Percentiles rank a stretch among this genome's conserved stretches.
These are phyloP conservation scores for Bipolaris bicolor DNA, from an alignment of 2,329 filamentous ascomycete species.

Conservation along the genomic window DNA sequence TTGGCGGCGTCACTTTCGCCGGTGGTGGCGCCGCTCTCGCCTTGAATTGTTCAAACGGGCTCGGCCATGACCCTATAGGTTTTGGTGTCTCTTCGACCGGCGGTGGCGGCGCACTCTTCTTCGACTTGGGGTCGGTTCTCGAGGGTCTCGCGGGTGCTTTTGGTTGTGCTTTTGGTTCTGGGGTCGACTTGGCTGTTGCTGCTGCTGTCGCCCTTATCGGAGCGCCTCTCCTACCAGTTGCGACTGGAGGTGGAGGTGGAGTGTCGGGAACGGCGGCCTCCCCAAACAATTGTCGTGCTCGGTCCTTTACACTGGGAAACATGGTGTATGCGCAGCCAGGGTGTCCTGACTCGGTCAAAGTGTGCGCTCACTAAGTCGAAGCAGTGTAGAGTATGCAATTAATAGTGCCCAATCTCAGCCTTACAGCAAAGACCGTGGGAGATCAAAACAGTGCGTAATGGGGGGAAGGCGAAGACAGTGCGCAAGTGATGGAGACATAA, in stretches of 20 bases:
- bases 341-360: slow-evolving; percentile 5
- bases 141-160: slow-evolving; percentile 8
- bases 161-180: slow-evolving; percentile 17
- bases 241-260: slow-evolving; percentile 14
- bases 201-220: slow-evolving; percentile 16
- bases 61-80: slow-evolving; percentile 16
- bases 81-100: slow-evolving; percentile 12
- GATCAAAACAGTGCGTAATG: slow-evolving; percentile 3
- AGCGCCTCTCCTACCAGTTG: slow-evolving; percentile 15
- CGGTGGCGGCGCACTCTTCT: slow-evolving; percentile 7
- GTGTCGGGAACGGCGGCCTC: slow-evolving; percentile 8
- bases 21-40: slow-evolving; percentile 9
- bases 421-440: slow-evolving; percentile 4
- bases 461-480: slow-evolving; percentile 10
- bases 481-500: slow-evolving; percentile 10
- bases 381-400: slow-evolving; percentile 3
- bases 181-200: slow-evolving; percentile 11
- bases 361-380: neutral
- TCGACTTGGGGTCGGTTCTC: neutral
- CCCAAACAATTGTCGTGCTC: slow-evolving; percentile 20
- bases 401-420: neutral
- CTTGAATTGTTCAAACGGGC: slow-evolving; percentile 12
- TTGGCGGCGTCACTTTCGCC: slow-evolving; percentile 1
- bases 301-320: slow-evolving; percentile 32
- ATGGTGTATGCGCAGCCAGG: slow-evolving; percentile 15